These are phyloP conservation scores for Cochlearia excelsa DNA, from an alignment of 345 rosid genomes.

Conservation along the genomic window DNA sequence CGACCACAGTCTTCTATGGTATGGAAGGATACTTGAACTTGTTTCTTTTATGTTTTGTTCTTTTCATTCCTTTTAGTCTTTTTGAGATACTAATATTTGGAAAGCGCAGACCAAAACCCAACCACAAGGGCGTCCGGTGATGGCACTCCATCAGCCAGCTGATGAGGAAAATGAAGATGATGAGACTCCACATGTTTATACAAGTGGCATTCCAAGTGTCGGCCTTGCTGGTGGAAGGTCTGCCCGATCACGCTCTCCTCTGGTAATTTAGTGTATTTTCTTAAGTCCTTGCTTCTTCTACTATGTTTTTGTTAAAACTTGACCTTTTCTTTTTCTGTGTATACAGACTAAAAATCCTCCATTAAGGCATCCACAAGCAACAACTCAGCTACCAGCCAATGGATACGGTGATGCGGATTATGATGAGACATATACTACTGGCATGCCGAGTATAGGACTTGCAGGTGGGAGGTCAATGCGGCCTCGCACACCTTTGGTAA, in stretches of 20 bases:
- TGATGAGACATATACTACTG: slow-evolving; percentile 34
- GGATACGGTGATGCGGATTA: slow-evolving; percentile 42
- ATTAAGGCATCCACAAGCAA: slow-evolving; percentile 31
- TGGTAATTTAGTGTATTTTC: slow-evolving; percentile 31
- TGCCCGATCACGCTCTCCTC: slow-evolving; percentile 37
- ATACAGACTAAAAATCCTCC: slow-evolving; percentile 38
- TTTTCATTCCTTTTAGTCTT: background rate
- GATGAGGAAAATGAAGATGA: slow-evolving; percentile 45
- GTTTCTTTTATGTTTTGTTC: background rate
- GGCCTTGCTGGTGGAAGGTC: slow-evolving; percentile 49
- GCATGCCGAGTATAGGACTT: slow-evolving; percentile 47
- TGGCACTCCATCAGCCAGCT: slow-evolving; percentile 17
- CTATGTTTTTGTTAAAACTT: slow-evolving; percentile 11
- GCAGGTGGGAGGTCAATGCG: slow-evolving; percentile 49
- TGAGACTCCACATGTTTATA: slow-evolving; percentile 24
- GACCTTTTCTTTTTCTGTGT: slow-evolving; percentile 10
- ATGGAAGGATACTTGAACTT: slow-evolving; percentile 3
- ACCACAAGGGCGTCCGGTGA: slow-evolving; percentile 34
- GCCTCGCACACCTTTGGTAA: slow-evolving; percentile 51
- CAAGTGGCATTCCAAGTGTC: slow-evolving; percentile 39
- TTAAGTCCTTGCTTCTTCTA: background rate
- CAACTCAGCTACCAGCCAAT: slow-evolving; percentile 26
- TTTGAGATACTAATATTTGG: slow-evolving; percentile 4
- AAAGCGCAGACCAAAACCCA: slow-evolving; percentile 35
- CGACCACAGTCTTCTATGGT: slow-evolving; percentile 47